Evolutionary conservation across 345 rosid species (phyloP), one percentile per base, ranked within the genome.

Genomic region (Citrus hindsii): DNA sequence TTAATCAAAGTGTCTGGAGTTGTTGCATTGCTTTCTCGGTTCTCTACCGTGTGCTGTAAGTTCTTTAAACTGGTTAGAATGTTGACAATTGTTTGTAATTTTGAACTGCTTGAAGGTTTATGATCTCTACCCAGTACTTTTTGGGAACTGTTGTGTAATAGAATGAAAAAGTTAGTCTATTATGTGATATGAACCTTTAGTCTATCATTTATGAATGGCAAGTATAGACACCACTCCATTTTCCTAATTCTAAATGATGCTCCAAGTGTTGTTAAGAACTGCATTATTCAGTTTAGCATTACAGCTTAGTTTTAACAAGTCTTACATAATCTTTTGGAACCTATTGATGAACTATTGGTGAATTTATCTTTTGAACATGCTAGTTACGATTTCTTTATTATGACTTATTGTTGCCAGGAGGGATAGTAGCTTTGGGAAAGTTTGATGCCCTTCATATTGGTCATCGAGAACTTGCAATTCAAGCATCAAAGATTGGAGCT

Each of bases 391-490:
- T 74, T 56, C 7, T 73, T 79, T 14, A 18, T 72, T 46, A 46
- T 46, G 51, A 3, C 51, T 40, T 24, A 13, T 65, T 35, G 72
- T 79, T 28, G 42, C 19, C 86, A 94, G 98, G 99, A 84, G 98
- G 97, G 77, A 85, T 94, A 42, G 98, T 91, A 77, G 98, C 97
- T n/a, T 88, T 91, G 71, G 99, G 98, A 79, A 96, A 96, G 83
- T 96, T 96, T 87, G 99, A 96, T 74, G 99, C 98, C 14, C 88
- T 96, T 83, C 97, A 94, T 78, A 69, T 89, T 51, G 97, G 99
- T 69, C 99, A 96, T 83, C 91, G 97, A 38, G 98, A 96, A 87
- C 99, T 94, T 69, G 94, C 95, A 0, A 85, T 90, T 87, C 95
- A 90, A 84, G 99, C 99, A 79, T 94, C 99, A 28, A 96, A 86